phyloP scores from a whole-genome alignment of 306 rosid genomes.

The Cucumis melo region DNA sequence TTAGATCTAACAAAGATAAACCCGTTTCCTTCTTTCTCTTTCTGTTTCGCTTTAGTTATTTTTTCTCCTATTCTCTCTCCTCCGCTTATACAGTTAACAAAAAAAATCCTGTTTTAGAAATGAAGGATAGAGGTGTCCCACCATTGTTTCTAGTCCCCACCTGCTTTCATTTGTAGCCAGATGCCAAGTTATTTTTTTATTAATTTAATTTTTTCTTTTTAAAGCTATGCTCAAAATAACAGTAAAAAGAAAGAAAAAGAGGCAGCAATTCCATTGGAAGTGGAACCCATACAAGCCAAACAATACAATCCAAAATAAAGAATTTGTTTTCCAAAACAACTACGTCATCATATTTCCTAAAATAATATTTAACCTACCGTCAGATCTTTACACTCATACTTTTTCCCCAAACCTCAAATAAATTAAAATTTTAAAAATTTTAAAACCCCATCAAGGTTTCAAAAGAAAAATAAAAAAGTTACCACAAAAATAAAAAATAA shows the following conservation, averaged over 20 bases:
- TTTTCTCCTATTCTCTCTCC: neutral
- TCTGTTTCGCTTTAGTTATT: neutral
- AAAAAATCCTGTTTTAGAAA: constrained; percentile 6
- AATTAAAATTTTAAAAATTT: neutral
- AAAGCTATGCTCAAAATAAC: constrained; percentile 4
- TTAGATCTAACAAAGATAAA: neutral
- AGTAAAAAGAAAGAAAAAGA: neutral
- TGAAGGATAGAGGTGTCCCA: constrained; percentile 4
- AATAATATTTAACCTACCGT: neutral
- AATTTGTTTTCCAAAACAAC: neutral
- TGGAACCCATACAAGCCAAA: constrained; percentile 3
- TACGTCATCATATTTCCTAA: neutral
- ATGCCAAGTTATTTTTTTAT: neutral
- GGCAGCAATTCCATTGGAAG: constrained; percentile 5
- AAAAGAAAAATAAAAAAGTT: neutral
- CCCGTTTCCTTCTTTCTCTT: neutral
- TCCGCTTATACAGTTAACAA: neutral
- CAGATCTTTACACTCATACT: neutral
- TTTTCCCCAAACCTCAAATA: neutral
- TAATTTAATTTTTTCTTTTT: neutral
- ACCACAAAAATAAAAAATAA: neutral
- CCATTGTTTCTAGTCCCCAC: constrained; percentile 6
- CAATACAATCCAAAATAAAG: constrained; percentile 5
- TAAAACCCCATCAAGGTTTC: neutral
- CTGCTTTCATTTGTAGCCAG: constrained; percentile 1